phyloP scores from a whole-genome alignment of 257 asterid genomes.

The Primulina huaijiensis region DNA sequence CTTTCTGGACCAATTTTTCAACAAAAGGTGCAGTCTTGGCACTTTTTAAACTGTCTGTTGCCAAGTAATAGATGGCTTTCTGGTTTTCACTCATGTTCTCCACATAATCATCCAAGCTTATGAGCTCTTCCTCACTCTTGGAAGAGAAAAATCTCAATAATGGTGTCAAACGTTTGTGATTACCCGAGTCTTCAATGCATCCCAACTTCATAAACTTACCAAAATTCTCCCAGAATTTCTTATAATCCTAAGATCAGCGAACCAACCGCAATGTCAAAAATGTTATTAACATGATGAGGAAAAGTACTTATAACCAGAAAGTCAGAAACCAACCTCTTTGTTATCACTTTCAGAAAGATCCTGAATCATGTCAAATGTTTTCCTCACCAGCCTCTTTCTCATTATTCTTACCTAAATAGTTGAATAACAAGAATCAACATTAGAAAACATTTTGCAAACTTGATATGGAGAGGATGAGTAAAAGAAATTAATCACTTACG shows the following conservation, averaged over 20 bases:
- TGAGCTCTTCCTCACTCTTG: conserved; percentile 82
- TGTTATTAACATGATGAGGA: background rate
- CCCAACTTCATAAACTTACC: conserved; percentile 93
- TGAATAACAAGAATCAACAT: conserved; percentile 9
- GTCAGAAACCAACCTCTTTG: conserved; percentile 61
- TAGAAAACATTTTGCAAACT: background rate
- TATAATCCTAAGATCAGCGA: conserved; percentile 65
- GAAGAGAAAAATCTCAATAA: conserved; percentile 83
- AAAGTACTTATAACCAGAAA: background rate
- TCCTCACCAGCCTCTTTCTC: conserved; percentile 96
- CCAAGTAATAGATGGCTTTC: conserved; percentile 87
- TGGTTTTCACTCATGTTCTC: conserved; percentile 97
- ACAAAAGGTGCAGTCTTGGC: conserved; percentile 94
- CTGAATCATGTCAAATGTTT: conserved; percentile 98
- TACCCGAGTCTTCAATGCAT: conserved; percentile 94
- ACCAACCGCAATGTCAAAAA: conserved; percentile 1
- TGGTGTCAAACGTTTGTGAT: conserved; percentile 85
- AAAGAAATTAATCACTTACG: conserved; percentile 43
- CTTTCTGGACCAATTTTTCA: conserved; percentile 89
- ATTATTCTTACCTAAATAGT: conserved; percentile 82
- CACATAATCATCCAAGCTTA: conserved; percentile 84
- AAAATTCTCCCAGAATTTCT: conserved; percentile 96
- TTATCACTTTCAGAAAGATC: conserved; percentile 89
- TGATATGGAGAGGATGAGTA: background rate
- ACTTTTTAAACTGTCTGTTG: conserved; percentile 94